Base-by-base conservation (phyloP, 2,329 filamentous ascomycete species). In the Fusarium solani-melongenae region DNA sequence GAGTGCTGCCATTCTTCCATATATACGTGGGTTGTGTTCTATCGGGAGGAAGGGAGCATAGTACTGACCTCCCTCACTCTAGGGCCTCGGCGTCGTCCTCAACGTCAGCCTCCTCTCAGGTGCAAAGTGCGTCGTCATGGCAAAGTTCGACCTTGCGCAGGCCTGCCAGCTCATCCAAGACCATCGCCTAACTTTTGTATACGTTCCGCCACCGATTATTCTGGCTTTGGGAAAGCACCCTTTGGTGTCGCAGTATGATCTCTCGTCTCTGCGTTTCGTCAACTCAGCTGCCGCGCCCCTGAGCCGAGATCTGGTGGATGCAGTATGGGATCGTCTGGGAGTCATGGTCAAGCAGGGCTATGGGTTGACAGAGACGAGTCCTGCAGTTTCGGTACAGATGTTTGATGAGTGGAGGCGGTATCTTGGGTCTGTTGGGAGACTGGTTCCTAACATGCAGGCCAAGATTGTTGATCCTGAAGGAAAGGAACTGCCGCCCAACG, bases 271-370 rank as follows among this genome's bases (percentile, higher is more conserved):
- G 27, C 92, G 93, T 53, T 95, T 95, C 89, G 86, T 98, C 86
- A 96, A 95, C 83, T 95, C 91, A 1, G 96, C 94, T 27, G 96
- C 95, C 0, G 95, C 96, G 1, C 96, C 96, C 0, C 85, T 98
- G 44, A 96, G 94, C 0, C 85, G 87, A 34, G 94, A 98, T 71
- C 88, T 98, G 3, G 93, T 96, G 1, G 90, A 94, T 64, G 88
- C 90, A 10, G 89, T 96, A 4, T 93, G 94, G 86, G 83, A 89
- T 22, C 90, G 95, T 9, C 89, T 96, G 67, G 91, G 91, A 60
- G 87, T 97, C 22, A 92, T 92, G 3, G 91, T 98, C 69, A 98
- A 98, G 86, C 96, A 98, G 83, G 95, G 94, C 20, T 98, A 98
- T 79, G 96, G 96, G 0, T 87, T 98, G 6, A 94, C 92, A 6